Percentiles rank a stretch among this genome's conserved stretches.
These are phyloP conservation scores for Tuctoria greenei DNA, from an alignment of 176 grass and related monocot genomes.

Conservation along the genomic window DNA sequence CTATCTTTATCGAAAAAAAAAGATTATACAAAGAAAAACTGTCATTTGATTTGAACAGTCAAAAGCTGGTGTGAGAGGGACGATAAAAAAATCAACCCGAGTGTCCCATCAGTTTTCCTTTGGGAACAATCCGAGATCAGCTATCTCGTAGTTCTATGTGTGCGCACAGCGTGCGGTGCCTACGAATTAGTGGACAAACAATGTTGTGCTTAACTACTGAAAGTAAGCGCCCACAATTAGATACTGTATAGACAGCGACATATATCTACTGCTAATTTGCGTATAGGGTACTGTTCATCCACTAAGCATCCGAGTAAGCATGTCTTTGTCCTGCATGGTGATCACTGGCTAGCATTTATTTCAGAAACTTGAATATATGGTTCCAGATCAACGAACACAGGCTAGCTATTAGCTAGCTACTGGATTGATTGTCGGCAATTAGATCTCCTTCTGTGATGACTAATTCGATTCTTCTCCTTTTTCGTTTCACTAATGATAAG, in stretches of 20 bases:
- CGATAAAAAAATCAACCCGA: conserved; percentile 10
- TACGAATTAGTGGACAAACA: conserved; percentile 38
- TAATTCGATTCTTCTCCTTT: too few relatives aligned
- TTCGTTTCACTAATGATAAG: too few relatives aligned
- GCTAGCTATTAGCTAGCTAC: too few relatives aligned
- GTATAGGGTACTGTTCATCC: not conserved
- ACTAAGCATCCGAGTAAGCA: conserved; percentile 14
- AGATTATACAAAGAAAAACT: not conserved
- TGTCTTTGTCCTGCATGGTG: not conserved
- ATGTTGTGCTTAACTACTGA: conserved; percentile 41
- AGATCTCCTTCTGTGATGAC: too few relatives aligned
- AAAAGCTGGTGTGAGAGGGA: not conserved
- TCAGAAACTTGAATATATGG: too few relatives aligned
- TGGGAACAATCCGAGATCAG: conserved; percentile 45
- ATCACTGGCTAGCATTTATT: not conserved
- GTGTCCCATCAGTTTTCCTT: conserved; percentile 46
- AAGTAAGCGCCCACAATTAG: conserved; percentile 35
- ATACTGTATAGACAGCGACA: not conserved
- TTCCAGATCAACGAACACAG: too few relatives aligned
- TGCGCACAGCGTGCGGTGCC: conserved; percentile 40
- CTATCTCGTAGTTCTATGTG: conserved; percentile 32
- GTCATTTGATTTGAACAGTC: conserved; percentile 10
- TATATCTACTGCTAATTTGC: conserved; percentile 2
- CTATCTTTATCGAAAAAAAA: not conserved
- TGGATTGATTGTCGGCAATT: too few relatives aligned